Base-by-base conservation (phyloP, 345 rosid species). In the Excoecaria cochinchinensis region DNA sequence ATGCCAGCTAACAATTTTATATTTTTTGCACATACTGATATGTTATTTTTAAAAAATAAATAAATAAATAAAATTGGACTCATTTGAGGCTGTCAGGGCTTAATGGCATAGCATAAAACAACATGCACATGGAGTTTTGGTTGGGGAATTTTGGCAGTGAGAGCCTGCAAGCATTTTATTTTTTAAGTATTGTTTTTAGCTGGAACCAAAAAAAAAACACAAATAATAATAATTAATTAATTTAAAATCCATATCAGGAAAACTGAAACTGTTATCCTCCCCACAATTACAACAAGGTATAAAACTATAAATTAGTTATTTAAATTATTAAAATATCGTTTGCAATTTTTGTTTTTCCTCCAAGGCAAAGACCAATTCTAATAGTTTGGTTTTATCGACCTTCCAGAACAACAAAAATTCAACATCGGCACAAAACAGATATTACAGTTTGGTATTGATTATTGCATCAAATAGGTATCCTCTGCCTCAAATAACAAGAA, bases 361-460 rank as follows among this genome's bases (percentile, higher is more conserved):
- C 31, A 31, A 14, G 24, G 16, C 47, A 62, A 42, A 55, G 74
- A 67, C 78, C 51, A n/a, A 74, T 74, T 69, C 82, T 53, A 74
- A 44, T 50, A 15, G 40, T 0, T 19, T 36, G 9, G 19, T 77
- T 69, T 57, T 60, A 0, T 62, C 63, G 77, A 82, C 83, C 74
- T 84, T 83, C 76, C 52, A 69, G 78, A 82, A 70, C 31, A 46
- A 11, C 38, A 36, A 60, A 46, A 22, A 22, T 36, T 69, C 59
- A 72, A 76, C 68, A 2, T 31, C 52, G 69, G 67, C 40, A 39
- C 69, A 53, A 50, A 53, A 19, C 15, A 53, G 57, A 53, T 14
- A 53, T 53, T 53, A 53, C 57, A 17, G 48, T 61, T 48, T n/a
- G 74, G 51, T 55, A 72, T 67, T 39, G 67, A 67, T 77, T 0